Percentiles rank a stretch among this genome's conserved stretches.
These are phyloP conservation scores for Globisporangium paroecandrum DNA, from an alignment of 352 stramenopile genomes.

Conservation along the genomic window DNA sequence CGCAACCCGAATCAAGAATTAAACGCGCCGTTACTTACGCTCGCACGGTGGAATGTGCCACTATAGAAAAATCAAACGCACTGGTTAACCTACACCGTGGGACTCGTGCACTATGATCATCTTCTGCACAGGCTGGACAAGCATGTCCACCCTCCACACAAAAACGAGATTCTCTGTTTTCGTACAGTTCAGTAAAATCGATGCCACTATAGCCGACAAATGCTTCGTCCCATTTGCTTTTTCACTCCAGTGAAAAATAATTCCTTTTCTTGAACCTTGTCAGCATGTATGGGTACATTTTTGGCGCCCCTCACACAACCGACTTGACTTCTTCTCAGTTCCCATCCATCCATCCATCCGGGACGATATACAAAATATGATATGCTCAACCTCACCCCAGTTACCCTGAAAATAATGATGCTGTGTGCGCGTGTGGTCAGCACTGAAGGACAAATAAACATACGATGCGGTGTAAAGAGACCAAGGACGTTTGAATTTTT, in stretches of 20 bases:
- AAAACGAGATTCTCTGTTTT: background rate
- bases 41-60: background rate
- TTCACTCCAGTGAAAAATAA: background rate
- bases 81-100: background rate
- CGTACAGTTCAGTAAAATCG: background rate
- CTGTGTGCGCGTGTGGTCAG: background rate
- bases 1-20: background rate
- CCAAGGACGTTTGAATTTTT: background rate
- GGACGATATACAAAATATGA: background rate
- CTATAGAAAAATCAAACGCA: background rate
- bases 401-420: background rate
- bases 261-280: background rate
- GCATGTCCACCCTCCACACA: background rate
- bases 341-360: background rate
- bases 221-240: background rate
- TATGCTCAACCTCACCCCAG: no score
- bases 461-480: background rate
- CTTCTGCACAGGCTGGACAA: no score
- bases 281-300: conserved; percentile 8
- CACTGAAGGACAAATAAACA: background rate
- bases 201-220: background rate
- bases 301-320: background rate
- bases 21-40: background rate
- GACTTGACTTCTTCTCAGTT: background rate
- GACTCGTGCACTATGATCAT: background rate